These are phyloP conservation scores for Aspergillus biplanus DNA, from an alignment of 495 filamentous ascomycete species.

Conservation along the genomic window DNA sequence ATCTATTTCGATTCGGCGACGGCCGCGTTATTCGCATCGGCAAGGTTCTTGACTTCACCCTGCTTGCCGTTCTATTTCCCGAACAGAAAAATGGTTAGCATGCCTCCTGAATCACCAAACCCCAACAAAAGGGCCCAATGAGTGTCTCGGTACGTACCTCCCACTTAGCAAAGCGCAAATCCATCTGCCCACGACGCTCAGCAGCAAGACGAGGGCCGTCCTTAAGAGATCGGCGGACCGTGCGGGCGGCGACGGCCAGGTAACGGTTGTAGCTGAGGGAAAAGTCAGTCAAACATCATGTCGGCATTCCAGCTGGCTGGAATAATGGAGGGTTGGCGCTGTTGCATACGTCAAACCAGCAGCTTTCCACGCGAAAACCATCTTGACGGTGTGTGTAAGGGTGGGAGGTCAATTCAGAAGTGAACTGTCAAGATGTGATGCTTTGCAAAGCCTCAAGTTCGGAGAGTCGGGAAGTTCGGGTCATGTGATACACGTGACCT, in stretches of 20 bases:
- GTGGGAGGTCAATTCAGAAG: constrained; percentile 35
- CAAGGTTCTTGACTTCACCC: constrained; percentile 78
- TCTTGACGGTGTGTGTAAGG: constrained; percentile 61
- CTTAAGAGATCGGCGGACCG: constrained; percentile 85
- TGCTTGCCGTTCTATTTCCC: constrained; percentile 88
- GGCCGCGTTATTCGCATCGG: constrained; percentile 69
- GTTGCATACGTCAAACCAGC: constrained; percentile 87
- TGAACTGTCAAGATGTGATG: constrained; percentile 34
- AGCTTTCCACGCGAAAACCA: constrained; percentile 98
- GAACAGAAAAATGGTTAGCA: constrained; percentile 27
- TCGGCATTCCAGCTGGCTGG: background rate
- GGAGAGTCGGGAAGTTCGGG: constrained; percentile 43
- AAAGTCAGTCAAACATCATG: constrained; percentile 36
- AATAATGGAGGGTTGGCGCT: background rate
- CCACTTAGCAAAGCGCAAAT: constrained; percentile 95
- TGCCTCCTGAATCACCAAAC: constrained; percentile 22
- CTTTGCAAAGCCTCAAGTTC: constrained; percentile 46
- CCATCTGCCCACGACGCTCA: constrained; percentile 87
- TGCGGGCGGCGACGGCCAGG: constrained; percentile 57
- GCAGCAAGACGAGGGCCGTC: constrained; percentile 83
- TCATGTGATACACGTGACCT: constrained; percentile 38
- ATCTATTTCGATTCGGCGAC: constrained; percentile 55
- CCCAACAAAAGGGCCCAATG: background rate
- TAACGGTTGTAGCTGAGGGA: constrained; percentile 56
- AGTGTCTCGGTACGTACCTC: constrained; percentile 66